Conservation (phyloP, 2,329 filamentous ascomycete species). For the Drechslerella stenobrocha region DNA sequence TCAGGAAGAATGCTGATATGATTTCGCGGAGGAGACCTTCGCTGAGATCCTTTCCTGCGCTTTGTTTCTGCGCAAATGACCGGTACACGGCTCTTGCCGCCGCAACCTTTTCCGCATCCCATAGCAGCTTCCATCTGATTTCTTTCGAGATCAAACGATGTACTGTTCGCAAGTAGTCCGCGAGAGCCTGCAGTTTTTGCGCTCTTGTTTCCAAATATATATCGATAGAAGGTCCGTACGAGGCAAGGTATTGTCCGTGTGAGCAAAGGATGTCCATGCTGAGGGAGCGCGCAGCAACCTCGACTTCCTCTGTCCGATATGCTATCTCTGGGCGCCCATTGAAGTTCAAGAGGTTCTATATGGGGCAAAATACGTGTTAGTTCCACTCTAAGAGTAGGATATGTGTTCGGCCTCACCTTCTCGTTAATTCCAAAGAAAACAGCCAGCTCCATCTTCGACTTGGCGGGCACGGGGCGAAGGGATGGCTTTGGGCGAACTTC, state of each 20-base stretch:
- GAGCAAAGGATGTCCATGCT: slow-evolving; percentile 82
- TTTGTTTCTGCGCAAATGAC: slow-evolving; percentile 49
- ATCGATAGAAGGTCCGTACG: slow-evolving; percentile 74
- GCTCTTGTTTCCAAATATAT: slow-evolving; percentile 75
- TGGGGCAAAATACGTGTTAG: slow-evolving; percentile 12
- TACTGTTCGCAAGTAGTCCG: slow-evolving; percentile 69
- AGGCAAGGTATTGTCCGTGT: slow-evolving; percentile 72
- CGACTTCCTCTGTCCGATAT: slow-evolving; percentile 72
- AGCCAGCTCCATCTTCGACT: slow-evolving; percentile 88
- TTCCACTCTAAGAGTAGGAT: not conserved
- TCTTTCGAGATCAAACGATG: slow-evolving; percentile 68
- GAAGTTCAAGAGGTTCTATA: slow-evolving; percentile 78
- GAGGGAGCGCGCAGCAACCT: slow-evolving; percentile 73
- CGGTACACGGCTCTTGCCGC: slow-evolving; percentile 78
- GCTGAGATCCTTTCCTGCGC: slow-evolving; percentile 40
- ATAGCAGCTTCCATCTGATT: slow-evolving; percentile 79
- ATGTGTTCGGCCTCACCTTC: slow-evolving; percentile 56
- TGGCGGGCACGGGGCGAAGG: slow-evolving; percentile 67
- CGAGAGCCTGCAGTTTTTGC: slow-evolving; percentile 73
- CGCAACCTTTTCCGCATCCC: slow-evolving; percentile 85
- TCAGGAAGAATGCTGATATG: slow-evolving; percentile 41
- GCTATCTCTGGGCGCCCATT: slow-evolving; percentile 67
- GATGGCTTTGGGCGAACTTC: slow-evolving; percentile 40
- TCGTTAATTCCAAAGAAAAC: slow-evolving; percentile 85
- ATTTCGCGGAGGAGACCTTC: slow-evolving; percentile 50